Evolutionary conservation across 164 flowering plant genomes (phyloP).

Genomic region (Cinnamomum micranthum): DNA sequence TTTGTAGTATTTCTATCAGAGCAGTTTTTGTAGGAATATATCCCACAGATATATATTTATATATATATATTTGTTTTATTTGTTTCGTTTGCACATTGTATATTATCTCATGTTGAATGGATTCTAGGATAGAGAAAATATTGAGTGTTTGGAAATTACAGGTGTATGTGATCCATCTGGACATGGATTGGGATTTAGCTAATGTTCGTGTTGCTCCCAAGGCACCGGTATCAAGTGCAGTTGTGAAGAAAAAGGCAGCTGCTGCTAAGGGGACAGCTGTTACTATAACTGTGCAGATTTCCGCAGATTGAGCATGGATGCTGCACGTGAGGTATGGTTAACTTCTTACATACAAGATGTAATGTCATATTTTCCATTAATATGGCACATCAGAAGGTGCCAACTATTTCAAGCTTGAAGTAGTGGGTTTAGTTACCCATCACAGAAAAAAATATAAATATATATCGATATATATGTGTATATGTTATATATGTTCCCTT

Average conservation of each 20-base stretch:
- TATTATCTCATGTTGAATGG: neutral
- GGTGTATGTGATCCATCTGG: conserved; percentile 99
- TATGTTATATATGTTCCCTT: no score
- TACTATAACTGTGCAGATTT: conserved; percentile 99
- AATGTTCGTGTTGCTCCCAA: conserved; percentile 80
- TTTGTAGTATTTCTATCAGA: no score
- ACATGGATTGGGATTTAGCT: conserved; percentile 92
- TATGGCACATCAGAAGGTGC: no score
- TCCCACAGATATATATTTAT: no score
- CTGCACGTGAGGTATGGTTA: conserved; percentile 78
- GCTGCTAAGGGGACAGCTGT: conserved; percentile 65
- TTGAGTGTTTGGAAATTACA: conserved; percentile 91
- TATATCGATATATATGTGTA: no score
- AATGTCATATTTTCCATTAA: no score
- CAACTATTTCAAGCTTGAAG: no score
- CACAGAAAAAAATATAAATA: no score
- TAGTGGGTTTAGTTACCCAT: no score
- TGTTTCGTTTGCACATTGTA: neutral
- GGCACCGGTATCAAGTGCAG: conserved; percentile 66
- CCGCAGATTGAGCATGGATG: conserved; percentile 97
- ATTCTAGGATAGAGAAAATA: conserved; percentile 78
- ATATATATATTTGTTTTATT: no score
- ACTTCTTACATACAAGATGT: neutral
- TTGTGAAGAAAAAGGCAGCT: conserved; percentile 67
- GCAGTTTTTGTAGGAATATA: no score